Percentiles rank a stretch among this genome's conserved stretches.
Evolutionary conservation across 2,329 filamentous ascomycete genomes (phyloP).

Genomic region (Calonectria ilicicola): DNA sequence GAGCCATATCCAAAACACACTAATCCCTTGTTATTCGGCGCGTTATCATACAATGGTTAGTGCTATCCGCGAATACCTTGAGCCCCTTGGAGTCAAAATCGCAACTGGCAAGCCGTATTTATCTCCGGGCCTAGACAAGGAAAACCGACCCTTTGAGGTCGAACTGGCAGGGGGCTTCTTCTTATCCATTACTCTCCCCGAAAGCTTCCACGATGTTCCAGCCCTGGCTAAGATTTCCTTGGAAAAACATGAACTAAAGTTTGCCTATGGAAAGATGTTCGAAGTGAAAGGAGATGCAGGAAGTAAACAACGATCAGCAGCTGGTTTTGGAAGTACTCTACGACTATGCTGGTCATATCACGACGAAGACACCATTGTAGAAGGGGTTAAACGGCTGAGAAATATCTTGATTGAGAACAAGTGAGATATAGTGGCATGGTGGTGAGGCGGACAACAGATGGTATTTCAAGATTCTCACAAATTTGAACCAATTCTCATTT

Average conservation of each 20-base stretch:
- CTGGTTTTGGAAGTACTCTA: background rate
- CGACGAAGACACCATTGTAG: background rate
- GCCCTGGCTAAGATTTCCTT: background rate
- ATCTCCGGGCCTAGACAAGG: background rate
- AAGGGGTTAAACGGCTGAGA: constrained; percentile 11
- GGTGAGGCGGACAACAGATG: too few species aligned
- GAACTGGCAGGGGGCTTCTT: constrained; percentile 4
- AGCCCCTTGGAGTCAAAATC: constrained; percentile 1
- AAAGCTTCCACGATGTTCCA: background rate
- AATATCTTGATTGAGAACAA: background rate
- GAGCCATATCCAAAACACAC: background rate
- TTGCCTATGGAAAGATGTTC: constrained; percentile 18
- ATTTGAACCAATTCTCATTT: too few species aligned
- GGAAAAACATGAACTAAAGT: constrained; percentile 4
- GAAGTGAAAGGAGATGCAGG: constrained; percentile 5
- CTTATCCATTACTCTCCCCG: background rate
- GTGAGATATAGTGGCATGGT: background rate
- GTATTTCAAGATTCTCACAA: too few species aligned
- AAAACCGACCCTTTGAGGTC: background rate
- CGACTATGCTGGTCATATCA: constrained; percentile 12
- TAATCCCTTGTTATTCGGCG: background rate
- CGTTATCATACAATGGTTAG: constrained; percentile 8
- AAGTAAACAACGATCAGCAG: background rate
- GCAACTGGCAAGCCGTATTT: background rate
- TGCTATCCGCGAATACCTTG: constrained; percentile 8